Evolutionary conservation across 331 rosid species (phyloP).

Genomic region (Quercus phellos): DNA sequence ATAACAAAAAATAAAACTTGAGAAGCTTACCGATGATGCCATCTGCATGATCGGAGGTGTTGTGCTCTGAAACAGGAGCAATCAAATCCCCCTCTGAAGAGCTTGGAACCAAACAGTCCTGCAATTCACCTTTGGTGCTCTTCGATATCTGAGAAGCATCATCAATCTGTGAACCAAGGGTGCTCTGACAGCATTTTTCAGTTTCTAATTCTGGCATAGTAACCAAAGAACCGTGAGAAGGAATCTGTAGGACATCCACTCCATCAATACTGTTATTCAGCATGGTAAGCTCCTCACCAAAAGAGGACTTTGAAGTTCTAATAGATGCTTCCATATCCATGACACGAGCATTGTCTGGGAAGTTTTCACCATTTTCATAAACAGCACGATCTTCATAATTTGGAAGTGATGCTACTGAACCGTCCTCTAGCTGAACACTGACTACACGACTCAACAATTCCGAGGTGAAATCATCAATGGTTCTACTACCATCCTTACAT

Average conservation of each 20-base stretch:
- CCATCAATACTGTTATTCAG: conserved; percentile 19
- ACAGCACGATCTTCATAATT: conserved; percentile 25
- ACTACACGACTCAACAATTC: conserved; percentile 27
- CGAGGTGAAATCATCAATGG: conserved; percentile 36
- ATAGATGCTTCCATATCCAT: conserved; percentile 35
- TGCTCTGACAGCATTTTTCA: conserved; percentile 20
- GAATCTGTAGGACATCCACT: conserved; percentile 29
- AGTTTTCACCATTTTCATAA: conserved; percentile 31
- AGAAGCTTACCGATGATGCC: conserved; percentile 50
- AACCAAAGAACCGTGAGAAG: conserved; percentile 31
- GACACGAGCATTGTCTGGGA: conserved; percentile 24
- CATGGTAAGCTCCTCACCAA: conserved; percentile 35
- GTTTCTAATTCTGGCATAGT: conserved; percentile 44
- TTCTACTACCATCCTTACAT: conserved; percentile 16
- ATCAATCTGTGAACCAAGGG: conserved; percentile 27
- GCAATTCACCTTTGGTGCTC: conserved; percentile 31
- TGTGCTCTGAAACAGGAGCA: conserved; percentile 39
- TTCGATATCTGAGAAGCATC: conserved; percentile 39
- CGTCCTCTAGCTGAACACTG: conserved; percentile 30
- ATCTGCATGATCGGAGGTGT: conserved; percentile 31
- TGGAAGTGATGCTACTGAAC: conserved; percentile 25
- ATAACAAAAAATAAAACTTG: conserved; percentile 1
- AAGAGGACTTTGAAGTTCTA: conserved; percentile 33
- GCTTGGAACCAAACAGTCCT: conserved; percentile 33
- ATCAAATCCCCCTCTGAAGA: conserved; percentile 36